Conservation (phyloP, 495 filamentous ascomycete genomes). For the Eremomyces bilateralis region DNA sequence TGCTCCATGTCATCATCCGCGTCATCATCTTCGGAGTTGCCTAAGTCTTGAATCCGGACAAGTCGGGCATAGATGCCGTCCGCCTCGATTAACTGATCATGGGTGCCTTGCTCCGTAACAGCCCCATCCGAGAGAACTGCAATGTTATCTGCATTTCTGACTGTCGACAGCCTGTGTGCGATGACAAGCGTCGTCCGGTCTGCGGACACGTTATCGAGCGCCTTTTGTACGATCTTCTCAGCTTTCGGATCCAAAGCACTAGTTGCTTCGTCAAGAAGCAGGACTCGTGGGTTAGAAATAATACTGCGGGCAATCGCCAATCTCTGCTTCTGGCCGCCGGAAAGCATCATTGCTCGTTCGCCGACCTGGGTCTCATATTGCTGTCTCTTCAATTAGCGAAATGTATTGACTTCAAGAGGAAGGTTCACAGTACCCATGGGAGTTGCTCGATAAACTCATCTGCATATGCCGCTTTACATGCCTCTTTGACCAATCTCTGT, state of each 20-base stretch:
- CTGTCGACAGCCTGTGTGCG: constrained; percentile 36
- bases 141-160: constrained; percentile 25
- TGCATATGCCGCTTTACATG: constrained; percentile 38
- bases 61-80: constrained; percentile 12
- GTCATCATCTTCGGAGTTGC: constrained; percentile 1
- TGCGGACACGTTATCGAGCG: constrained; percentile 28
- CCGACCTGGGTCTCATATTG: constrained; percentile 10
- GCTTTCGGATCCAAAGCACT: constrained; percentile 33
- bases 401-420: no score
- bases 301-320: constrained; percentile 14
- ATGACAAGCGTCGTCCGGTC: constrained; percentile 39
- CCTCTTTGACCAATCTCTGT: constrained; percentile 30
- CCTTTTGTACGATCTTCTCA: constrained; percentile 35
- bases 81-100: constrained; percentile 10
- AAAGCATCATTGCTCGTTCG: constrained; percentile 6
- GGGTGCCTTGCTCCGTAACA: constrained; percentile 13
- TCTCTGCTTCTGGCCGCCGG: constrained; percentile 13
- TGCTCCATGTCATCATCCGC: constrained; percentile 2
- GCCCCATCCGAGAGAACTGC: constrained; percentile 33
- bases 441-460: constrained; percentile 37
- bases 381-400: constrained; percentile 4
- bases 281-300: constrained; percentile 10
- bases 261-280: constrained; percentile 15
- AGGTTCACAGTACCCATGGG: constrained; percentile 16
- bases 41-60: constrained; percentile 8